Evolutionary conservation across 768 basidiomycete genomes (phyloP).

Genomic region (Termitomyces sp.): DNA sequence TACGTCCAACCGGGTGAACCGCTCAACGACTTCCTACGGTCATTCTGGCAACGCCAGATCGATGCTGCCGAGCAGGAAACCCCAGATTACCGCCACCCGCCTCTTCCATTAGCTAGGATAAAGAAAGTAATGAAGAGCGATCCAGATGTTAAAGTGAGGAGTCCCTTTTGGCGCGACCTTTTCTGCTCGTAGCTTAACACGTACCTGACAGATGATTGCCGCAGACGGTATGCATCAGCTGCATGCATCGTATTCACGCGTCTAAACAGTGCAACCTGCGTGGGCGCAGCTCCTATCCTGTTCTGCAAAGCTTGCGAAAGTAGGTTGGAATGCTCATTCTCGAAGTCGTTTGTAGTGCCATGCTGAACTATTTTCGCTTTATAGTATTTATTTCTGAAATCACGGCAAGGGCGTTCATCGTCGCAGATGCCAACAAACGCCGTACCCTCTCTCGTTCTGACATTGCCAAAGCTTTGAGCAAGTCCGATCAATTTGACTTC

Average conservation of each 20-base stretch:
- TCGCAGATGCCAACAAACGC: constrained; percentile 93
- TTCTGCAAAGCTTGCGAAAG: constrained; percentile 99
- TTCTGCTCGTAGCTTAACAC: constrained; percentile 3
- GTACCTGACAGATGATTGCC: constrained; percentile 81
- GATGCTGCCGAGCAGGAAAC: constrained; percentile 85
- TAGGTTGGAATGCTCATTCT: constrained; percentile 37
- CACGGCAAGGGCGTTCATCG: constrained; percentile 91
- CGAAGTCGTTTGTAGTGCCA: neutral
- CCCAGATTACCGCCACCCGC: constrained; percentile 84
- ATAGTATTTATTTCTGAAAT: constrained; percentile 97
- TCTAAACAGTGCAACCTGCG: constrained; percentile 9
- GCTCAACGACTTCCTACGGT: constrained; percentile 80
- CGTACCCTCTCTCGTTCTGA: constrained; percentile 93
- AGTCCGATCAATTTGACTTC: constrained; percentile 97
- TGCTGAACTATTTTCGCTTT: neutral
- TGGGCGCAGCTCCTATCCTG: constrained; percentile 73
- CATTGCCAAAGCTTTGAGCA: constrained; percentile 88
- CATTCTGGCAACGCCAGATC: constrained; percentile 90
- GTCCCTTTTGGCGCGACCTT: constrained; percentile 2
- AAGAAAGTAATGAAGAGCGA: constrained; percentile 99
- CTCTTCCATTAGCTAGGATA: constrained; percentile 89
- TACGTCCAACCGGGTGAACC: constrained; percentile 83
- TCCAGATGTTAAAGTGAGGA: constrained; percentile 87
- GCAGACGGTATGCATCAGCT: constrained; percentile 67
- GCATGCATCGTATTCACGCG: constrained; percentile 14